Base-by-base conservation (phyloP, 192 early-diverging fungal species). In the Mortierella claussenii region DNA sequence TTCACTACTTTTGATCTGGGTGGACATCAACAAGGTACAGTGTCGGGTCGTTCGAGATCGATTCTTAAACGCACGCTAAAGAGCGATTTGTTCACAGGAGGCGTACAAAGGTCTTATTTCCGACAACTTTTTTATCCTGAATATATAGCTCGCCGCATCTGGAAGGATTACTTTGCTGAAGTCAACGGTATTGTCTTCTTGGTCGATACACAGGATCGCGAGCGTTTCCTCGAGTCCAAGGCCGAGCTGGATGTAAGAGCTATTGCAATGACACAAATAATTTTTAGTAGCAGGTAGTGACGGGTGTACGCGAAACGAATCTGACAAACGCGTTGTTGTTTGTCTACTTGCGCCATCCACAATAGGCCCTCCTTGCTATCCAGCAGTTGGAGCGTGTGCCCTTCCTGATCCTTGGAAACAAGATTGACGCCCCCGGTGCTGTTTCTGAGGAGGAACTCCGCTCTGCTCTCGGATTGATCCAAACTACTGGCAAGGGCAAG, bases 131-230 rank as follows among this genome's bases (percentile, higher is more conserved):
- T 15, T 51, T 62, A 21, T n/a, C 15, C 40, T 10, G 28, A 23
- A 4, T n/a, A 4, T 13, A 44, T 56, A 81, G 95, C 97, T 34
- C 96, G 97, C 49, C 90, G 97, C 64, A 88, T 99, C 69, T 99
- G 97, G 96, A 94, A 93, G 79, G 95, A 99, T 74, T 99, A 99
- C 84, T 98, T 97, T 85, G 95, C 96, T 32, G 97, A 98, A 68
- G 96, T 98, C 60, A 92, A 93, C 68, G 97, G 96, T 36, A 97
- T 99, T 64, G 96, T 99, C 49, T 99, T 98, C 86, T 85, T 99
- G 69, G 96, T 99, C n/a, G 97, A 99, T 69, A 86, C 90, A 61
- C 94, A 92, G 32, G 96, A 99, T 75, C 82, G 81, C 37, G 87
- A 87, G 57, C 86, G 97, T 67, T 92, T 99, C 79, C 36, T 78